Base-by-base conservation (phyloP, 164 flowering plant genomes). In the Kalanchoe fedtschenkoi region DNA sequence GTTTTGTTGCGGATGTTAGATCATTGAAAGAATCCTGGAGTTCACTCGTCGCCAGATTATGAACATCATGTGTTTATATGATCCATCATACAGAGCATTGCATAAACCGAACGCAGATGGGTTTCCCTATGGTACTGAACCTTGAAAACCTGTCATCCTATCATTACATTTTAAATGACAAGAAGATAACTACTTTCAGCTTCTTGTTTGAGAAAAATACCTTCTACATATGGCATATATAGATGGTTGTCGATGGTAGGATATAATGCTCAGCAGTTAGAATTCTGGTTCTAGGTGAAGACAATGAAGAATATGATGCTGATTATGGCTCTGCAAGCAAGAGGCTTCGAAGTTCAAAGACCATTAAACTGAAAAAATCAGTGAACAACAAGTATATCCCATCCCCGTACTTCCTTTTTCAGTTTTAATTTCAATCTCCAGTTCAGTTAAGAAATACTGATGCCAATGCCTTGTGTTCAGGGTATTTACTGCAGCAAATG, bases 11-110 rank as follows among this genome's bases (percentile, higher is more conserved):
- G n/a, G n/a, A 19, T 15, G 34, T 55, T 78, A 95, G 99, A 75
- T 81, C 56, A 91, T 91, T 82, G 99, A 95, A 66, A 84, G 99
- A 78, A 82, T 95, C 69, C 68, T 95, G 67, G 99, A 95, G 79
- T 89, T 89, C 77, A 79, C 91, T 58, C 79, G 88, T 74, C 95
- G 80, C 74, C 99, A 91, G 68, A 79, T 91, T 61, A 76, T 74
- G 78, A 95, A 82, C 64, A 69, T 81, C 41, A 95, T 95, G 96
- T 81, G 77, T 38, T 85, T 89, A 66, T 81, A 76, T 83, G 96
- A 95, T 84, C 88, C 96, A 62, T 74, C 90, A 61, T 88, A 79
- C 67, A 96, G 91, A 47, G 88, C 96, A 41, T 64, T 83, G 76
- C 91, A 86, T 72, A 95, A 71, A 76, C 91, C 95, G 37, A 79